Conservation (phyloP, 2,329 filamentous ascomycete genomes). For the Calonectria honghensis region DNA sequence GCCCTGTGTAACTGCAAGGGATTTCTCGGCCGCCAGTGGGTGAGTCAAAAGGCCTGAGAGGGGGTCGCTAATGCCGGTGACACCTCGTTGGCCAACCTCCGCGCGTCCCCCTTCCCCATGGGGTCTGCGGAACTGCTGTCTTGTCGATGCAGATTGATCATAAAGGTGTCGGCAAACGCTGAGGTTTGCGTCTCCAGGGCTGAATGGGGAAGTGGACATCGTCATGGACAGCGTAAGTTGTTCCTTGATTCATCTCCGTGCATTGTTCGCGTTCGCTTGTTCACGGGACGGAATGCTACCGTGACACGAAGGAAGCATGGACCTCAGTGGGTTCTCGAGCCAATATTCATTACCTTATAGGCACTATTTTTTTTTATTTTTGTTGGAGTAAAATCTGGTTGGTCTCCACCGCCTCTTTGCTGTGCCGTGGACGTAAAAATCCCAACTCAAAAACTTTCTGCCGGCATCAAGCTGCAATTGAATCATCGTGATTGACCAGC, state of each 20-base stretch:
- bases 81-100: conserved; percentile 25
- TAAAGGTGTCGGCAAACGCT: not conserved
- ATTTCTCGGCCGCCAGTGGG: not conserved
- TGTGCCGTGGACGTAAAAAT: not conserved
- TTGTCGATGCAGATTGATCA: not conserved
- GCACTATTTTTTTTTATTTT: not conserved
- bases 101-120: conserved; percentile 37
- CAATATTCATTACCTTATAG: not conserved
- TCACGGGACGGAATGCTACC: conserved; percentile 10
- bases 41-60: not conserved
- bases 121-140: not conserved
- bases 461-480: not conserved
- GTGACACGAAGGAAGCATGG: not conserved
- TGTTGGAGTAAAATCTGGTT: not conserved
- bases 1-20: conserved; percentile 15
- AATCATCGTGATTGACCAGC: not conserved
- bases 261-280: not conserved
- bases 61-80: not conserved
- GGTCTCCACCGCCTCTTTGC: not conserved
- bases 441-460: not conserved
- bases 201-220: conserved; percentile 5
- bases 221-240: not conserved
- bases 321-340: not conserved
- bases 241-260: conserved; percentile 8
- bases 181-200: not conserved